Evolutionary conservation across 768 basidiomycete species (phyloP).

Genomic region (Asterophora lycoperdoides): DNA sequence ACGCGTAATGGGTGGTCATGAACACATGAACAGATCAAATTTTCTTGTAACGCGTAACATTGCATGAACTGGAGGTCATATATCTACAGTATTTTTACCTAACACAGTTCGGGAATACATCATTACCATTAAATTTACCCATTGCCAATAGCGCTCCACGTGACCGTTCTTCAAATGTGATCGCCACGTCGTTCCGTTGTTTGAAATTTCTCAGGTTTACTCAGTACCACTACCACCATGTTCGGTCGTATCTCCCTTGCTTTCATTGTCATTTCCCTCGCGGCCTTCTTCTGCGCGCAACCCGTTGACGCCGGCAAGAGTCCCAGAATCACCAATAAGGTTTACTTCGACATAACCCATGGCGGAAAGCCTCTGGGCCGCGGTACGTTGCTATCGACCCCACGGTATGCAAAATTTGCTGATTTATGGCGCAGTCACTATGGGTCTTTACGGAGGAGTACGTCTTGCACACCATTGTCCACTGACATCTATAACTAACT

Average conservation of each 20-base stretch:
- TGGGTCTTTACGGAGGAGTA: conserved; percentile 91
- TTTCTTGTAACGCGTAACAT: too few relatives aligned
- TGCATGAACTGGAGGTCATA: too few relatives aligned
- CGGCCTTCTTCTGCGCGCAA: conserved; percentile 67
- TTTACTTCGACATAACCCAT: conserved; percentile 94
- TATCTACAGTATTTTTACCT: too few relatives aligned
- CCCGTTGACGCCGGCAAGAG: conserved; percentile 79
- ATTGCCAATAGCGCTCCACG: conserved; percentile 6
- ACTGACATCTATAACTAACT: not conserved
- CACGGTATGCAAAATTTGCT: conserved; percentile 9
- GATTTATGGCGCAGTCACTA: conserved; percentile 48
- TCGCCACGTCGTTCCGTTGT: conserved; percentile 15
- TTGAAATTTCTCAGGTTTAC: not conserved
- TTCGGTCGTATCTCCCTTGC: conserved; percentile 60
- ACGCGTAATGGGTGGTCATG: too few relatives aligned
- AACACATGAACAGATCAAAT: too few relatives aligned
- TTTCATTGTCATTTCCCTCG: conserved; percentile 58
- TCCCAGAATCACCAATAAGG: conserved; percentile 87
- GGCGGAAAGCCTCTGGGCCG: conserved; percentile 85
- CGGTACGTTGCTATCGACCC: conserved; percentile 38
- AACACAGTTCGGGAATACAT: too few relatives aligned
- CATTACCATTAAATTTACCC: too few relatives aligned
- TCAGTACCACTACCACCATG: conserved; percentile 36
- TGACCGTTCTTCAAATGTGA: conserved; percentile 1
- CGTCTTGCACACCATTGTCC: conserved; percentile 20